phyloP scores from a whole-genome alignment of 1,284 basidiomycete genomes.

The Malassezia slooffiae region DNA sequence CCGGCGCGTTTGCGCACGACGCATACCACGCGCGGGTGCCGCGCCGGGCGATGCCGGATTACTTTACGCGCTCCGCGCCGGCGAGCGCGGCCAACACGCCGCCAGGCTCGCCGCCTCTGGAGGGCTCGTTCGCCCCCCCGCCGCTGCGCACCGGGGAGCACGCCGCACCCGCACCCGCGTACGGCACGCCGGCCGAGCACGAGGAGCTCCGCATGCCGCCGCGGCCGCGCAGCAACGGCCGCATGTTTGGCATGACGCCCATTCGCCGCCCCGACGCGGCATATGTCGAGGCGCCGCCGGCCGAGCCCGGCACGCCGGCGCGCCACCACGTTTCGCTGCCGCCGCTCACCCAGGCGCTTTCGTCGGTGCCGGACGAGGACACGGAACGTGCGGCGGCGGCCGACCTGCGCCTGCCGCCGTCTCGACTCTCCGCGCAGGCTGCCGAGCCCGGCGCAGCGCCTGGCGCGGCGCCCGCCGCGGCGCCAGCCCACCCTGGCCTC shows the following conservation, averaged over 20 bases:
- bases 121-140: neutral
- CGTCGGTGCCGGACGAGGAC: neutral
- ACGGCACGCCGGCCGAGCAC: no score
- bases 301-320: neutral
- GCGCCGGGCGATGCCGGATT: no score
- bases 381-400: no score
- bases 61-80: conserved; percentile 14
- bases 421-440: no score
- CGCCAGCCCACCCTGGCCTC: no score
- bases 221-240: neutral
- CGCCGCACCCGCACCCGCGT: no score
- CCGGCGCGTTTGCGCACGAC: no score
- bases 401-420: no score
- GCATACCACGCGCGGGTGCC: no score
- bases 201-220: no score
- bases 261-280: conserved; percentile 6
- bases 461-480: no score
- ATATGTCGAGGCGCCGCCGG: neutral
- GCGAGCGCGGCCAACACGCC: conserved; percentile 17
- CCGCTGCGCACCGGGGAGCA: conserved; percentile 1
- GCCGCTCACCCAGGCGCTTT: conserved; percentile 7
- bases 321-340: conserved; percentile 1
- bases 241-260: conserved; percentile 17
- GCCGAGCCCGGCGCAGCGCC: no score
- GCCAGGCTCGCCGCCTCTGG: conserved; percentile 14